Evolutionary conservation across 2,329 filamentous ascomycete species (phyloP), one percentile per base, ranked within the genome.

Genomic region (Aspergillus ibericus): DNA sequence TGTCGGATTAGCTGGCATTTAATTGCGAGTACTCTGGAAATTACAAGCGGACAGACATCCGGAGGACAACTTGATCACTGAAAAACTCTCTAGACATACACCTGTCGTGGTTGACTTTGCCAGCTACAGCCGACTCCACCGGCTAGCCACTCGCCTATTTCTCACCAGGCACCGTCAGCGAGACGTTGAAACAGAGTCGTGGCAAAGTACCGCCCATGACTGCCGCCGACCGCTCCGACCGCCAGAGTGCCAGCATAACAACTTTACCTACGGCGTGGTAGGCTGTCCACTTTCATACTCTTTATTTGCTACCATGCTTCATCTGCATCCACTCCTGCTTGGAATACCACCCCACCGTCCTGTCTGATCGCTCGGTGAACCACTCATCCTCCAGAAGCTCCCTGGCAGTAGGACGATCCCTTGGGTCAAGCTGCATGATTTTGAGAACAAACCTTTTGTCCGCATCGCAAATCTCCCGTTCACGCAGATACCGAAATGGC

Each of bases 341-440:
- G 15, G 35, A 15, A 38, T 38, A n/a, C 35, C 13, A 38, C 12
- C 35, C 35, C 29, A 10, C 29, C 29, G 29, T 32, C 29, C 29
- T 42, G 10, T 42, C 18, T 12, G 38, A 18, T 16, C 9, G 8
- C 38, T 42, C 38, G 16, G 38, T 16, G 29, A 32, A 32, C 29
- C 29, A 32, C 29, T 32, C 29, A 18, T 78, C 76, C 50, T 70
- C 61, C 35, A 78, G 61, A 29, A 78, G 62, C 48, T 76, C 68
- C 56, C 67, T 68, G 29, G 74, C 77, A 6, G 73, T 73, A 7
- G 75, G 77, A 32, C 76, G 67, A 58, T 80, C 77, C 56, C 77
- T 70, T 44, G 72, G 75, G 59, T 80, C 76, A 6, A 80, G 67
- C 60, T 73, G 78, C 76, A 80, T 79, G 16, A 80, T 76, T 62